Percentiles rank a stretch among this genome's conserved stretches.
Conservation (phyloP, 768 basidiomycete genomes). For the Leccinum pellstonianum region DNA sequence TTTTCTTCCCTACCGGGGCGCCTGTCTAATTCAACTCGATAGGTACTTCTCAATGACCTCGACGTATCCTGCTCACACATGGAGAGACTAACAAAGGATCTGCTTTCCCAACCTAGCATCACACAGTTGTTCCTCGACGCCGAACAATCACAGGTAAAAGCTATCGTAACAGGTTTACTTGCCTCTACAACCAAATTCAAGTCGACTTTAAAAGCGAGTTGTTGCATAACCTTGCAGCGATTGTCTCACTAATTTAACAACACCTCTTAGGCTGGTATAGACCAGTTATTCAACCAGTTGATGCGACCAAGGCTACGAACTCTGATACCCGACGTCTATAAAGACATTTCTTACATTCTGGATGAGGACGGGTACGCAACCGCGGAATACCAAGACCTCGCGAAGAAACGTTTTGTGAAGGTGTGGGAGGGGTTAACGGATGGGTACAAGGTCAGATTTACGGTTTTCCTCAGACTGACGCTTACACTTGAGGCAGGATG, state of each 20-base stretch:
- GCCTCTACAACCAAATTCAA: conserved; percentile 64
- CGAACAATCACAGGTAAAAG: conserved; percentile 52
- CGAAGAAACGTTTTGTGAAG: conserved; percentile 88
- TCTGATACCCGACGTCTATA: conserved; percentile 84
- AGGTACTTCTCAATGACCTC: conserved; percentile 94
- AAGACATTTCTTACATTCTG: conserved; percentile 82
- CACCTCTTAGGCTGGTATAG: conserved; percentile 65
- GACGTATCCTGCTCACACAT: conserved; percentile 89
- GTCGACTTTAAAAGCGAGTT: conserved; percentile 67
- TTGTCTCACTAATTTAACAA: conserved; percentile 1
- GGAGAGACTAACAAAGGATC: conserved; percentile 73
- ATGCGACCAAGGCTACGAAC: conserved; percentile 84
- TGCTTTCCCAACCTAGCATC: conserved; percentile 52
- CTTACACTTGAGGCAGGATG: conserved; percentile 50
- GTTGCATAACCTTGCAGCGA: not conserved
- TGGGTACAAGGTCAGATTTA: conserved; percentile 71
- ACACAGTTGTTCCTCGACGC: conserved; percentile 64
- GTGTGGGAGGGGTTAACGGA: conserved; percentile 85
- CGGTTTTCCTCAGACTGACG: not conserved
- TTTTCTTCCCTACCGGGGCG: not conserved
- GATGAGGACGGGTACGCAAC: conserved; percentile 85
- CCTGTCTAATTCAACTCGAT: conserved; percentile 4
- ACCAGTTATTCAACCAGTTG: conserved; percentile 94
- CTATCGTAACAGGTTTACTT: conserved; percentile 49
- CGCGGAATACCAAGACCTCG: conserved; percentile 82